Conservation (phyloP, 805 yeast species). For the Sugiyamaella smithiae region DNA sequence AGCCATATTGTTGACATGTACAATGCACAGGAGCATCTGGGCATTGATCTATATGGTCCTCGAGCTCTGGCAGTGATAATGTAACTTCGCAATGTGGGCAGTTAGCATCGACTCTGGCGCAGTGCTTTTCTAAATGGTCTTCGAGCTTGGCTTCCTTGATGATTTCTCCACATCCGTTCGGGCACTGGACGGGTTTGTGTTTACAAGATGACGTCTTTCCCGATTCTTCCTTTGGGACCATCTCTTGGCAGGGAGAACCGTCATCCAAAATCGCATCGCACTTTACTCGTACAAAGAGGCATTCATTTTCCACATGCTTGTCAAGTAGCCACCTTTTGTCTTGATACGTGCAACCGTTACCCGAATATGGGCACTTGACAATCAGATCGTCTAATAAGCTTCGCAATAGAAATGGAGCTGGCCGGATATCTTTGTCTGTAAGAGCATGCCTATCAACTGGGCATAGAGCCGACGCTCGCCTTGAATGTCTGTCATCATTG, state of each 20-base stretch:
- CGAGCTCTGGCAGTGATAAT: constrained; percentile 19
- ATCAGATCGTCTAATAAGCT: constrained; percentile 59
- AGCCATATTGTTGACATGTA: constrained; percentile 29
- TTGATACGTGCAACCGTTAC: constrained; percentile 54
- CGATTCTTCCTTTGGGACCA: constrained; percentile 7
- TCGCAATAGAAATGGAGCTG: constrained; percentile 52
- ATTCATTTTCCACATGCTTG: constrained; percentile 45
- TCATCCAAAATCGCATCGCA: constrained; percentile 33
- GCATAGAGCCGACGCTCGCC: constrained; percentile 36
- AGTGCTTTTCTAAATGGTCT: constrained; percentile 20
- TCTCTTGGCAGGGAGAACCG: constrained; percentile 25
- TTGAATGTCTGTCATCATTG: not conserved
- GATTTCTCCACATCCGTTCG: constrained; percentile 21
- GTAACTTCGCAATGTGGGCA: constrained; percentile 20
- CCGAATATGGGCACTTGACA: constrained; percentile 52
- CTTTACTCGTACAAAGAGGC: constrained; percentile 39
- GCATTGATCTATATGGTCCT: constrained; percentile 22
- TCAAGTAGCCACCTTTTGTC: constrained; percentile 60
- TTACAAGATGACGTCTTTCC: constrained; percentile 15
- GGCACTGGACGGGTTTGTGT: constrained; percentile 25
- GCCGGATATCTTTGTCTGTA: constrained; percentile 37
- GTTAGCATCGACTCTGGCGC: constrained; percentile 8
- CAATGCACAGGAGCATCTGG: constrained; percentile 26
- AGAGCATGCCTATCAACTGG: constrained; percentile 61
- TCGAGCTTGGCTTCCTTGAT: constrained; percentile 16